Base-by-base conservation (phyloP, 2,329 filamentous ascomycete genomes). In the Pochonia chlamydosporia region DNA sequence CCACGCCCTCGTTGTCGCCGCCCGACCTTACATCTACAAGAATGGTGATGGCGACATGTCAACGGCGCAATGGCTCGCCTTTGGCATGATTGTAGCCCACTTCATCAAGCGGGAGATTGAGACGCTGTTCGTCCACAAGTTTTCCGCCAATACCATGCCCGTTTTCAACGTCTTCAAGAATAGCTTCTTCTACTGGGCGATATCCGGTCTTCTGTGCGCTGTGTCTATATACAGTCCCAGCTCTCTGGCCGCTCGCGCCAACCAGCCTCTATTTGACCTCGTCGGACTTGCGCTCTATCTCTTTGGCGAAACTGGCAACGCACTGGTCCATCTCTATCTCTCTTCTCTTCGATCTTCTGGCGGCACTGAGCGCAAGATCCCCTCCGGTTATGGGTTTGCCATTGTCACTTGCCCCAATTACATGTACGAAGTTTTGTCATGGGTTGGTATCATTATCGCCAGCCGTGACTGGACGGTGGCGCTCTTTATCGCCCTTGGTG, bases 351-450 rank as follows among this genome's bases (percentile, higher is more conserved):
- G 93, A 43, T 84, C 82, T 48, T 75, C 81, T 0, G 91, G 91
- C 47, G 87, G 85, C 54, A 92, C 87, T 1, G 89, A 95, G 64
- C 81, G 92, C 50, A 90, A 89, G 57, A 95, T 99, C 53, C 93
- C 93, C 1, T 74, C 74, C 48, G 93, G 93, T 23, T 81, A 92
- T 49, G 89, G 91, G 25, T 97, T 96, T 68, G 75, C 73, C 54
- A 70, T 88, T 30, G 92, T 99, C 44, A 99, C 93, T 11, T 95
- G 91, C 72, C 93, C 93, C 36, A 99, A 99, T 73, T 99, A 99
- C 74, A 81, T 95, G 73, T 97, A 95, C 58, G 93, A 99, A 70
- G 76, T 87, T 6, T 66, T 95, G 31, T 82, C 91, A 1, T 99
- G 93, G 93, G 58, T 87, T 25, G 91, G 90, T 23, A 76, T 97